These are phyloP conservation scores for Wolfiporia cocos DNA, from an alignment of 1,284 basidiomycete species.

Conservation along the genomic window DNA sequence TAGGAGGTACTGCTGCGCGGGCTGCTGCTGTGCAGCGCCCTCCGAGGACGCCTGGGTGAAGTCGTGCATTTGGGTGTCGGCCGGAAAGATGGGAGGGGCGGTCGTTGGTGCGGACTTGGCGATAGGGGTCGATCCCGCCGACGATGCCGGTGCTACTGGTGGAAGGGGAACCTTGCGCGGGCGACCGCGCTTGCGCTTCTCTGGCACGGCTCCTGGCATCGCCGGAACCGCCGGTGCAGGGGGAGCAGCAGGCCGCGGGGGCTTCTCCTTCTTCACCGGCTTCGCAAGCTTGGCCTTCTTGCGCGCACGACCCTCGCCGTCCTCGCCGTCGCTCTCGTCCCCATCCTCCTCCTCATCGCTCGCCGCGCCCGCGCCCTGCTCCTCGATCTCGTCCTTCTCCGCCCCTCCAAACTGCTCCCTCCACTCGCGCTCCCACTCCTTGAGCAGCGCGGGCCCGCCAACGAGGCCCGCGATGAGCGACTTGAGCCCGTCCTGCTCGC, in stretches of 20 bases:
- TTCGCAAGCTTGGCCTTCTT: slow-evolving; percentile 47
- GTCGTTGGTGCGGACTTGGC: slow-evolving; percentile 11
- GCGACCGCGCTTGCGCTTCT: slow-evolving; percentile 78
- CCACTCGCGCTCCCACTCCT: slow-evolving; percentile 76
- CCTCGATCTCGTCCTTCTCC: slow-evolving; percentile 64
- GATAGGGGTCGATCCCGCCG: slow-evolving; percentile 4
- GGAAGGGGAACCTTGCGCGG: slow-evolving; percentile 50
- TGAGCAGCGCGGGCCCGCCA: slow-evolving; percentile 60
- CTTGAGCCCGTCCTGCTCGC: slow-evolving; percentile 68
- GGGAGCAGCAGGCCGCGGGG: slow-evolving; percentile 25
- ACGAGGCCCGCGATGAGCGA: slow-evolving; percentile 60
- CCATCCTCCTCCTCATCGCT: slow-evolving; percentile 49
- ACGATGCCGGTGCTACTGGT: slow-evolving; percentile 14
- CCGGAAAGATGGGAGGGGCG: slow-evolving; percentile 12
- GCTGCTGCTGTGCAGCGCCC: slow-evolving; percentile 13
- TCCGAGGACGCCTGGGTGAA: slow-evolving; percentile 14
- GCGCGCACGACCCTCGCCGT: slow-evolving; percentile 45
- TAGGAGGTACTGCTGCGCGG: slow-evolving; percentile 58
- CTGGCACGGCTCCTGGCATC: slow-evolving; percentile 35
- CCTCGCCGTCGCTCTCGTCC: slow-evolving; percentile 51
- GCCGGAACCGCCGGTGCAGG: slow-evolving; percentile 23
- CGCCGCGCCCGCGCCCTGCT: slow-evolving; percentile 33
- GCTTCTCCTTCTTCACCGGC: slow-evolving; percentile 32
- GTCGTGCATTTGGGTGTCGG: slow-evolving; percentile 14
- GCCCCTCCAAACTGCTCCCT: slow-evolving; percentile 62